Evolutionary conservation across 192 early-diverging fungal genomes (phyloP), one percentile per base, ranked within the genome.

Genomic region (Coemansia sp.): DNA sequence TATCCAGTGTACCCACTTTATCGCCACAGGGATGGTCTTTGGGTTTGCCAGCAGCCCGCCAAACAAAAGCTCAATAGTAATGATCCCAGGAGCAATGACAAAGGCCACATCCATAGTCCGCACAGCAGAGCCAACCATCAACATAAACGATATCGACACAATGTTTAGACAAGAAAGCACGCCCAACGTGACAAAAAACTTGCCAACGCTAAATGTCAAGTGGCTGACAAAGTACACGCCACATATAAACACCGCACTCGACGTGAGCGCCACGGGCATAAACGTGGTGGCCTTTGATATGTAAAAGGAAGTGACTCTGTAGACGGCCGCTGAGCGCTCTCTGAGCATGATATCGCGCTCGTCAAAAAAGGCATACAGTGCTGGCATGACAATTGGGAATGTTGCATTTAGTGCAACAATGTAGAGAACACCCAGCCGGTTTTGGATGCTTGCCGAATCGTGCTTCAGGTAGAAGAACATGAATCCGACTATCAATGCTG

Each of bases 301-400:
- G 50, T 81, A 89, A 38, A 81, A 87, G 36, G 86, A 67, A 12
- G 82, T 82, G 19, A 83, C 68, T 11, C 89, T 67, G 75, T 88
- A 91, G 11, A 82, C 73, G 0, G 84, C 85, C 15, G 81, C 56
- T 8, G 86, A 77, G 3, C 88, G 80, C 67, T 91, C 89, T 5
- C 87, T 73, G 12, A 80, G 65, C 75, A 88, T 83, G 40, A 85
- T 85, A 37, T 68, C 76, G 14, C 81, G 75, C 54, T 86, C 73
- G 27, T 70, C 39, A 1, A 76, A 58, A 44, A 76, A 82, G 11
- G 62, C 57, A 4, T 65, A 58, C 9, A 80, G 63, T 9, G 61
- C 60, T 14, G 87, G 87, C 83, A 86, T 82, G 21, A 88, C 72
- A 2, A 79, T 71, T 9, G 81, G 75, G 46, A 87, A 86, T n/a